Percentiles rank a stretch among this genome's conserved stretches.
phyloP scores from a whole-genome alignment of 2,329 filamentous ascomycete species.

The Trichothecium roseum region DNA sequence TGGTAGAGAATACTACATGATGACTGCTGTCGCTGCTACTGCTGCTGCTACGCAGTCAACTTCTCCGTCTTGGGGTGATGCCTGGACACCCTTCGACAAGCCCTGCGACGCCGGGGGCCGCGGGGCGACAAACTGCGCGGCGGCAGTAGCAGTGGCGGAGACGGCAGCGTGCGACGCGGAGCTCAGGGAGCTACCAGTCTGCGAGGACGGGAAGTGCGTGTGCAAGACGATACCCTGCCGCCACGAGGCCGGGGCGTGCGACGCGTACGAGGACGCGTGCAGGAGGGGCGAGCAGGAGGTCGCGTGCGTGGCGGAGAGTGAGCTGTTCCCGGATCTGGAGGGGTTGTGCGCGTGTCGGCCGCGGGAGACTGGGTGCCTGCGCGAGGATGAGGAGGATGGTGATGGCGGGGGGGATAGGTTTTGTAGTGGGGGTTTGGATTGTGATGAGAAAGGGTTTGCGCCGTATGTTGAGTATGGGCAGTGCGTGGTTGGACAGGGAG shows the following conservation, averaged over 20 bases:
- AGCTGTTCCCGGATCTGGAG: neutral
- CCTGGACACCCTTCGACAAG: too few relatives aligned
- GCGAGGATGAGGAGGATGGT: neutral
- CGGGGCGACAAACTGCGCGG: too few relatives aligned
- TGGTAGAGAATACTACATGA: too few relatives aligned
- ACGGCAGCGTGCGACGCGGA: too few relatives aligned
- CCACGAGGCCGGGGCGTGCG: neutral
- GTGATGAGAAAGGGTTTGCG: neutral
- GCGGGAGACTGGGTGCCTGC: neutral
- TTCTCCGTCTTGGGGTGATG: too few relatives aligned
- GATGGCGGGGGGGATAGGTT: neutral
- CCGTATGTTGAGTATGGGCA: neutral
- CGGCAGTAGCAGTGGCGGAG: too few relatives aligned
- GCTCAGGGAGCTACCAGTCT: too few relatives aligned
- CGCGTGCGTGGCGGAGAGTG: neutral
- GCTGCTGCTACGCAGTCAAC: too few relatives aligned
- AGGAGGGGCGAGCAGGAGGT: conserved; percentile 7
- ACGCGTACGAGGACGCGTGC: neutral
- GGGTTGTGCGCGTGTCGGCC: neutral
- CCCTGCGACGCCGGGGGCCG: too few relatives aligned
- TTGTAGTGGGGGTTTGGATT: neutral
- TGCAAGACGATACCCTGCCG: too few relatives aligned
- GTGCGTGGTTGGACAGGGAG: neutral
- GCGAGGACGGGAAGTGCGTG: too few relatives aligned
- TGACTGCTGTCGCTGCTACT: too few relatives aligned